Evolutionary conservation across 139 green algal genomes (phyloP).

Genomic region (Haematococcus sp.): DNA sequence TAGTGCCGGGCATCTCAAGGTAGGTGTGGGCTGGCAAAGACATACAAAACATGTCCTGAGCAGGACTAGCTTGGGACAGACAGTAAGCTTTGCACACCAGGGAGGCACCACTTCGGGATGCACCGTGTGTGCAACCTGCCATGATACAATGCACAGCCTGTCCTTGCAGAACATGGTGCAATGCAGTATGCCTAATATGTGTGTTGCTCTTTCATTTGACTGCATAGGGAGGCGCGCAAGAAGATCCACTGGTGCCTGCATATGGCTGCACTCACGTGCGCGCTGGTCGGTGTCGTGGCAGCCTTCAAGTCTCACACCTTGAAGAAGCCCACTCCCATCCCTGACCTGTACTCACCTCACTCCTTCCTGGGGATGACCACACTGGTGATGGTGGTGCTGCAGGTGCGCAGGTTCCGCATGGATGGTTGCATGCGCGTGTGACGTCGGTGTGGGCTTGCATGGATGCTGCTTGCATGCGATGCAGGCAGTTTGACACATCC

Average conservation of each 20-base stretch:
- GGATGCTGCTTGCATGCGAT: too few species aligned
- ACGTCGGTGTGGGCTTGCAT: too few species aligned
- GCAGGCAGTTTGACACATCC: too few species aligned
- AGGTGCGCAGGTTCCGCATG: slow-evolving; percentile 27
- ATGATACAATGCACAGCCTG: background rate
- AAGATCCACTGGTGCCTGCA: slow-evolving; percentile 55
- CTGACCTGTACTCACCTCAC: slow-evolving; percentile 69
- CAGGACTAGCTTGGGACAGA: too few species aligned
- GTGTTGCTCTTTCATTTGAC: background rate
- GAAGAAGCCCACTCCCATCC: slow-evolving; percentile 55
- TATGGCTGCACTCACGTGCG: slow-evolving; percentile 14
- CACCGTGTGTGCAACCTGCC: too few species aligned
- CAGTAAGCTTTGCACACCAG: too few species aligned
- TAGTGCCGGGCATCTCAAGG: slow-evolving; percentile 19
- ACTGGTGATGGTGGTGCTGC: slow-evolving; percentile 30
- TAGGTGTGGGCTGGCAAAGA: slow-evolving; percentile 2
- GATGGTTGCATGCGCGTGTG: background rate
- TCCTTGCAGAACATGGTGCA: background rate
- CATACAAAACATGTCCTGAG: too few species aligned
- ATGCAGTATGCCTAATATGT: background rate
- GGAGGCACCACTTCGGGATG: too few species aligned
- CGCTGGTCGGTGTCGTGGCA: slow-evolving; percentile 42
- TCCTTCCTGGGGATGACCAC: slow-evolving; percentile 46
- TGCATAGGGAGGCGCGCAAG: slow-evolving; percentile 45
- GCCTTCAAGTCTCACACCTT: slow-evolving; percentile 61